phyloP scores from a whole-genome alignment of 140 eudicot species.

The Erigeron philadelphicus region DNA sequence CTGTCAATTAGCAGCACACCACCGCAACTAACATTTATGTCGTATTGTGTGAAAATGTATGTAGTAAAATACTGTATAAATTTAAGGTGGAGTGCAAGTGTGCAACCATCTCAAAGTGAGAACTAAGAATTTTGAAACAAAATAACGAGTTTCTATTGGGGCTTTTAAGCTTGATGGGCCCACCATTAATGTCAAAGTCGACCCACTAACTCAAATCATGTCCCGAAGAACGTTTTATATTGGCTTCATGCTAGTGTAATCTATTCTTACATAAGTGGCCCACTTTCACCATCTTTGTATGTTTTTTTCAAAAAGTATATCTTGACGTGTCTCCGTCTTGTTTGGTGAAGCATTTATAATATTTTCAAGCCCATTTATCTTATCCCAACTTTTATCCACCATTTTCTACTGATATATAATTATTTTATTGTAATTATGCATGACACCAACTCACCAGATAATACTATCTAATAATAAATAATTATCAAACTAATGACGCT shows the following conservation, averaged over 20 bases:
- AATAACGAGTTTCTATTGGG: conserved; percentile 5
- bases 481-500: background rate
- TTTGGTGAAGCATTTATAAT: conserved; percentile 1
- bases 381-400: background rate
- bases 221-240: conserved; percentile 22
- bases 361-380: conserved; percentile 7
- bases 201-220: conserved; percentile 22
- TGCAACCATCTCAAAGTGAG: too few relatives aligned
- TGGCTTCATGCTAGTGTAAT: conserved; percentile 22
- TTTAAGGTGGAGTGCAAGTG: too few relatives aligned
- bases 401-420: background rate
- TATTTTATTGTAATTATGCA: too few relatives aligned
- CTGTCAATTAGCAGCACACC: too few relatives aligned
- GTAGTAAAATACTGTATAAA: too few relatives aligned
- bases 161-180: background rate
- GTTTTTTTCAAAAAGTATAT: conserved; percentile 14
- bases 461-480: background rate
- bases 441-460: background rate
- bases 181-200: conserved; percentile 25
- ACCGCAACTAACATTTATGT: too few relatives aligned
- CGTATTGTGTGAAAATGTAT: too few relatives aligned
- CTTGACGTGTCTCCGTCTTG: conserved; percentile 31
- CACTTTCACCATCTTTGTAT: conserved; percentile 24
- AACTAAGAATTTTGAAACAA: background rate
- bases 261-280: conserved; percentile 23